A percentile compares a stretch with the other conserved stretches of the same genome.
Evolutionary conservation across 352 stramenopile genomes (phyloP).

Genomic region (Phytophthora multivora): DNA sequence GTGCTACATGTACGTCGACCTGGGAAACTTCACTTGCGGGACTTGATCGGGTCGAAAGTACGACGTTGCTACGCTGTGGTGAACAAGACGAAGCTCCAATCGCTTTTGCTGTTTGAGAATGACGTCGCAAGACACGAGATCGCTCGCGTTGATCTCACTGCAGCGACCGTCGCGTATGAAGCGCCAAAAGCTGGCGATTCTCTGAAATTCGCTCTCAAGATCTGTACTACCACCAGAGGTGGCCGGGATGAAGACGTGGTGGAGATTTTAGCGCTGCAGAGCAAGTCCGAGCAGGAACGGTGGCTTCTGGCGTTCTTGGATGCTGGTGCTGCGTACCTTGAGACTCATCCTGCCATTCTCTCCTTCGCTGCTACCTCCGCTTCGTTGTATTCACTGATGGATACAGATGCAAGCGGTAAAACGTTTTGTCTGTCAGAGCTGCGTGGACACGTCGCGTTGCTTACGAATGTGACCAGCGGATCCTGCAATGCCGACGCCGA

Average conservation of each 20-base stretch:
- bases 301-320: slow-evolving; percentile 55
- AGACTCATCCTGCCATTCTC: slow-evolving; percentile 36
- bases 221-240: slow-evolving; percentile 16
- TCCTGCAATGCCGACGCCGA: slow-evolving; percentile 29
- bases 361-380: slow-evolving; percentile 39
- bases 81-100: slow-evolving; percentile 34
- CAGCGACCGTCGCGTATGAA: slow-evolving; percentile 42
- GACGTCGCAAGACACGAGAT: slow-evolving; percentile 37
- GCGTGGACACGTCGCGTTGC: slow-evolving; percentile 57
- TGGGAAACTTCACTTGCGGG: slow-evolving; percentile 11
- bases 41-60: slow-evolving; percentile 9
- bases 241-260: slow-evolving; percentile 16
- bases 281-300: slow-evolving; percentile 44
- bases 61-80: slow-evolving; percentile 40
- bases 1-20: slow-evolving; percentile 15
- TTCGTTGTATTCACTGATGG: slow-evolving; percentile 79
- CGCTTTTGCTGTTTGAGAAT: slow-evolving; percentile 36
- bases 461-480: slow-evolving; percentile 73
- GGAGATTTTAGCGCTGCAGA: slow-evolving; percentile 39
- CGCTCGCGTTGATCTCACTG: slow-evolving; percentile 21
- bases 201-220: slow-evolving; percentile 23
- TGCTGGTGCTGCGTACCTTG: slow-evolving; percentile 50
- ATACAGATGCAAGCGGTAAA: slow-evolving; percentile 62
- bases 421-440: slow-evolving; percentile 68
- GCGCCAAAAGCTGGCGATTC: slow-evolving; percentile 7